Evolutionary conservation across 2,329 filamentous ascomycete genomes (phyloP), one percentile per base, ranked within the genome.

Genomic region (Chaetomium globosum): DNA sequence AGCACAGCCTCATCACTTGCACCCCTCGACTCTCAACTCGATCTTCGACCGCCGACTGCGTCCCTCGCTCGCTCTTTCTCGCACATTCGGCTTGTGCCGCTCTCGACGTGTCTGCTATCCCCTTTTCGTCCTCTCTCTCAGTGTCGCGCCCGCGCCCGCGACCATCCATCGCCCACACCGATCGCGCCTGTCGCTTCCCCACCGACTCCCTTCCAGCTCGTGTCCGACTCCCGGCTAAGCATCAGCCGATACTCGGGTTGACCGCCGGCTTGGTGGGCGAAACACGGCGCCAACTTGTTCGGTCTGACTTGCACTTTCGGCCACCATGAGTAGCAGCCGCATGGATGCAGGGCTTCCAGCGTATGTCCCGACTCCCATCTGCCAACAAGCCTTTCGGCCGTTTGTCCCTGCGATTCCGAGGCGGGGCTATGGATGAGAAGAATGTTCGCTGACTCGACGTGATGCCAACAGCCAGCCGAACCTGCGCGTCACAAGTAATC

Each of bases 401-500:
- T 49, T 13, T 36, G 6, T 61, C 58, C 36, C 48, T 61, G 66
- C 62, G 65, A 23, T 58, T 66, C 54, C 31, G 63, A 61, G 28
- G 54, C 28, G 10, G 26, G 12, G 33, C 19, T 39, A 16, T 43
- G 16, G 39, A 43, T 43, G 51, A 60, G 28, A 48, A 67, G 52
- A 65, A 46, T 73, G 71, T 72, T 71, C 55, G 59, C 67, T 67
- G 48, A 59, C 56, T 48, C 39, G 53, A 72, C 62, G 54, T 48
- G 59, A n/a, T 54, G 63, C 56, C 56, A 61, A 56, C 73, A 92
- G 89, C 78, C 87, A 89, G 81, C 87, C 92, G 75, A 98, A 97
- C 81, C 83, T 98, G 76, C 89, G 94, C 80, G 87, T 98, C 72
- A 97, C 93, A 74, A 97, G 94, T 97, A 86, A 77, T 86, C 79